These are phyloP conservation scores for Gossypium stocksii DNA, from an alignment of 345 rosid species.

Conservation along the genomic window DNA sequence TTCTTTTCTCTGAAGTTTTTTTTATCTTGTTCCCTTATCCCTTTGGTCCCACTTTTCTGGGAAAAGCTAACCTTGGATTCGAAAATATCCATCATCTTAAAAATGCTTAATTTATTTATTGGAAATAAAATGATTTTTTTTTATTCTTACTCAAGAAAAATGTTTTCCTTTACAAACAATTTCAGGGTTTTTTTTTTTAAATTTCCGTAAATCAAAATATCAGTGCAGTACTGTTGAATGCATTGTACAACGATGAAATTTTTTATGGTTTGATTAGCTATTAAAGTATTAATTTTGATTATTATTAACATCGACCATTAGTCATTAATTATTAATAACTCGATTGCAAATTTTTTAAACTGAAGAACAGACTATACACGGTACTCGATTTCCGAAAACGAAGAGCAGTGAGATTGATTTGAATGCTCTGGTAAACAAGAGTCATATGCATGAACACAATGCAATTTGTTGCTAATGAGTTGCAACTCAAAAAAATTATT, in stretches of 20 bases:
- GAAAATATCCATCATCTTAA: not conserved
- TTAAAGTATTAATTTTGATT: not conserved
- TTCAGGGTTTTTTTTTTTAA: no score
- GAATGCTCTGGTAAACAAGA: not conserved
- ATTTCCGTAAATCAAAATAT: no score
- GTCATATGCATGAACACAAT: not conserved
- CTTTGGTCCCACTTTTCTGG: not conserved
- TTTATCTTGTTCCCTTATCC: not conserved
- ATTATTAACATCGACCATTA: not conserved
- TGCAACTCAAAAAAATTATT: not conserved
- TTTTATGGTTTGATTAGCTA: not conserved
- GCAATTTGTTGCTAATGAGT: not conserved
- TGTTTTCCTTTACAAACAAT: no score
- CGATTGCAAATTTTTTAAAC: not conserved
- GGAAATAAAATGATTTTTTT: no score
- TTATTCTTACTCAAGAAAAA: no score
- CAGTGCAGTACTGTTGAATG: no score
- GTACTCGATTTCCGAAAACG: not conserved
- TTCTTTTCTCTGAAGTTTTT: no score
- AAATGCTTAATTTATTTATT: not conserved
- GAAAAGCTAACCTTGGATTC: not conserved
- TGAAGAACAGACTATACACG: not conserved
- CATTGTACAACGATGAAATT: no score
- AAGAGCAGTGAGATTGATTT: not conserved
- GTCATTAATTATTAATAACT: not conserved